Evolutionary conservation across 176 grass and related monocot species (phyloP).

Genomic region (Saccharum officinarum): DNA sequence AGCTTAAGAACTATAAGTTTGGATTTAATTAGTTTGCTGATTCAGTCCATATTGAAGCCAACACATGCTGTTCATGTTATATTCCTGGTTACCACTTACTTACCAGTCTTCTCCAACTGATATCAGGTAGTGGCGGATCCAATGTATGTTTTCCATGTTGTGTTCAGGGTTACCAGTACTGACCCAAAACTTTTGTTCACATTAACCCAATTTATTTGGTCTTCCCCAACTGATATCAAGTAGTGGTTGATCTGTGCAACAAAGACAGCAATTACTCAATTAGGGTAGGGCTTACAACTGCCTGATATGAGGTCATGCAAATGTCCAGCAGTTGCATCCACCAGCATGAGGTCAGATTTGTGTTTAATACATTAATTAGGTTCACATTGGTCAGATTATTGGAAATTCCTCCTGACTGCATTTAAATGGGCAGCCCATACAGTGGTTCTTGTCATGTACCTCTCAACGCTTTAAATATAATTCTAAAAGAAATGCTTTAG

Average conservation of each 20-base stretch:
- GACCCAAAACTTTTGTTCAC: background rate
- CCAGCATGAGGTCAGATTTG: background rate
- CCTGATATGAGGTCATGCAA: background rate
- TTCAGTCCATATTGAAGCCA: background rate
- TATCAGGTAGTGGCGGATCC: background rate
- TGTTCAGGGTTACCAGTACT: conserved; percentile 14
- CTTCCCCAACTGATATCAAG: background rate
- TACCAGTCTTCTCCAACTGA: background rate
- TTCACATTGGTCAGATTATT: conserved; percentile 15
- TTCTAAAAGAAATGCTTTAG: background rate
- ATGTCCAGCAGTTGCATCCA: background rate
- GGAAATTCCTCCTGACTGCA: background rate
- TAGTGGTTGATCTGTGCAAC: conserved; percentile 25
- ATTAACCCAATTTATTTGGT: background rate
- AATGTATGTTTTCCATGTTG: background rate
- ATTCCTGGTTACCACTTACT: conserved; percentile 31
- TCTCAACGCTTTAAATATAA: conserved; percentile 22
- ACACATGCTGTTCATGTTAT: background rate
- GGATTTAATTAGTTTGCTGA: background rate
- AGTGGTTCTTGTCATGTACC: conserved; percentile 1
- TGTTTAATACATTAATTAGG: conserved; percentile 15
- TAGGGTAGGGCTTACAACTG: background rate
- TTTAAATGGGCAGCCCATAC: conserved; percentile 26
- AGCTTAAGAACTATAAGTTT: background rate
- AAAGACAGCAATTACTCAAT: background rate